Evolutionary conservation across 768 basidiomycete genomes (phyloP), one percentile per base, ranked within the genome.

Genomic region (Naganishia randhawae): DNA sequence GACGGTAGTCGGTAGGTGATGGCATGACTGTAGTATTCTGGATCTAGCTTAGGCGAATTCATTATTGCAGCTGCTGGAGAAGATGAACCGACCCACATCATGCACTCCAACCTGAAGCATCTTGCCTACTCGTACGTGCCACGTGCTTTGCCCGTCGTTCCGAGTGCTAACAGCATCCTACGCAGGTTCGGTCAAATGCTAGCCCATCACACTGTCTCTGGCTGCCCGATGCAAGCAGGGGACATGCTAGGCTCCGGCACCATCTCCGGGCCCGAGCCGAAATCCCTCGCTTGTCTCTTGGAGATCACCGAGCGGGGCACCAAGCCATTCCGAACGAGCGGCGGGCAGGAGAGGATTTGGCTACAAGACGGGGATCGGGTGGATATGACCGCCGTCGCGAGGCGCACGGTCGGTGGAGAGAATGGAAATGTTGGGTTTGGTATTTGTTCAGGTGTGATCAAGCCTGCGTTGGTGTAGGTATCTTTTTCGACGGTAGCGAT

Each of bases 171-270:
- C 32, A 35, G 11, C 19, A 19, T 13, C 11, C 45, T 10, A 31
- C 2, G 10, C 42, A 67, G 66, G 14, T 69, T 74, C 42, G 63
- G 67, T 19, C 72, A 74, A 50, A 62, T 74, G 31, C 41, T 74
- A 14, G 68, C 71, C 8, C 68, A 72, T 54, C 73, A 74, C 14
- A 69, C 73, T 50, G 48, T 55, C 42, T 66, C 67, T 14, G 73
- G 73, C 29, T 66, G 67, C 31, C 63, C 63, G 31, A 41, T 73
- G 55, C 32, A 50, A 8, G 54, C 69, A 1, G 72, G 72, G 13
- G 73, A 74, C 71, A 63, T 74, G 22, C 73, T 74, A 8, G 72
- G 72, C 14, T 73, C 73, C 7, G 73, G 73, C 37, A 74, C 73
- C 11, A 69, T 73, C 54, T 71, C 71, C 10, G 70, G 67, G 33